phyloP scores from a whole-genome alignment of 495 filamentous ascomycete genomes.

The Tetracladium marchalianum region DNA sequence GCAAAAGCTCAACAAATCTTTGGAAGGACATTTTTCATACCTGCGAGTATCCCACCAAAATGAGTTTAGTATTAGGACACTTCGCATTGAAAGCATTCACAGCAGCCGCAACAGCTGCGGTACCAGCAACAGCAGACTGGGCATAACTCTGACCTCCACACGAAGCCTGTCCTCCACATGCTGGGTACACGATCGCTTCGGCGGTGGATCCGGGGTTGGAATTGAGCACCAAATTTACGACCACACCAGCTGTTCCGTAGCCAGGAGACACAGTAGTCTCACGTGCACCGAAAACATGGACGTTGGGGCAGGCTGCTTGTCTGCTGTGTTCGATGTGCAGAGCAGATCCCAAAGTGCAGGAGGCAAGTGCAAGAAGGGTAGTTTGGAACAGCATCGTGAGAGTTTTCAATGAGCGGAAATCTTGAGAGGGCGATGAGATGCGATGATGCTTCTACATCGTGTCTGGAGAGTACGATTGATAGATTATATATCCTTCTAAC shows the following conservation, averaged over 20 bases:
- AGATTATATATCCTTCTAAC: too few relatives aligned
- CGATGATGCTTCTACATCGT: too few relatives aligned
- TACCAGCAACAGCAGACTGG: conserved; percentile 40
- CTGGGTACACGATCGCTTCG: conserved; percentile 50
- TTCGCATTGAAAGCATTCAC: conserved; percentile 42
- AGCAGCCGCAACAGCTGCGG: conserved; percentile 39
- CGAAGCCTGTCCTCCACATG: conserved; percentile 42
- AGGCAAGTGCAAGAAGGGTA: too few relatives aligned
- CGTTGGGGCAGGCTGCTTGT: conserved; percentile 28
- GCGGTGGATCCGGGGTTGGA: conserved; percentile 40
- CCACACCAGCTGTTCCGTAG: conserved; percentile 39
- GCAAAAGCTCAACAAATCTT: background rate
- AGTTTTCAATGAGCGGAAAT: too few relatives aligned
- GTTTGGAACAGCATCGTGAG: too few relatives aligned
- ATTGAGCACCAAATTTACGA: conserved; percentile 38
- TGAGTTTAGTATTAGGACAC: conserved; percentile 48
- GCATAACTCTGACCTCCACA: conserved; percentile 44
- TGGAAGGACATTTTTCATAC: conserved; percentile 18
- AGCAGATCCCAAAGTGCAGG: too few relatives aligned
- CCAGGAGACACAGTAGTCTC: conserved; percentile 50
- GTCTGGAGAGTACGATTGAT: too few relatives aligned
- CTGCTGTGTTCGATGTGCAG: too few relatives aligned
- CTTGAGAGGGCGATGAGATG: too few relatives aligned
- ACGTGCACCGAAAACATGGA: conserved; percentile 55
- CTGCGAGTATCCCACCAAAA: conserved; percentile 53